These are phyloP conservation scores for Diplodia seriata DNA, from an alignment of 2,329 filamentous ascomycete genomes.

Conservation along the genomic window DNA sequence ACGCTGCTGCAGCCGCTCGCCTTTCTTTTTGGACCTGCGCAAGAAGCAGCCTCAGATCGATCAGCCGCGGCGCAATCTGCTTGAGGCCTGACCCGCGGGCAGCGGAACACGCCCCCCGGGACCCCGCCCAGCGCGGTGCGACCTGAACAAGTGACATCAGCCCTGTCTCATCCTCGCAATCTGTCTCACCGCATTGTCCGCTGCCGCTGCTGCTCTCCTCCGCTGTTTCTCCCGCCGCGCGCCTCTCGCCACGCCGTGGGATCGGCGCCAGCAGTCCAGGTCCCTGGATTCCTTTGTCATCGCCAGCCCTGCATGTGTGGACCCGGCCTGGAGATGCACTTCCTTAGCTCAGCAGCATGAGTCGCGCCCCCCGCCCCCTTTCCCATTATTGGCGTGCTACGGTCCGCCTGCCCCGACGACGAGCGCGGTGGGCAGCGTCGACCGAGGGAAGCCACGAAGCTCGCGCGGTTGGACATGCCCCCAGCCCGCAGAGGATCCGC, in stretches of 20 bases:
- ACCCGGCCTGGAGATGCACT: conserved; percentile 4
- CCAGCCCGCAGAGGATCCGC: neutral
- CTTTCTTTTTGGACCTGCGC: conserved; percentile 15
- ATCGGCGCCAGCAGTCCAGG: conserved; percentile 1
- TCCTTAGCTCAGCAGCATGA: conserved; percentile 23
- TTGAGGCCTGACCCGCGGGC: conserved; percentile 4
- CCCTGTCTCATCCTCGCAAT: conserved; percentile 27
- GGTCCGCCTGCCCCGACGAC: neutral
- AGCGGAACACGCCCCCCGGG: conserved; percentile 6
- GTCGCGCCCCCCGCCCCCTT: neutral
- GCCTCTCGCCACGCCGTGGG: neutral
- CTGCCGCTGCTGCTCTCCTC: conserved; percentile 8
- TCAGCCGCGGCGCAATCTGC: conserved; percentile 15
- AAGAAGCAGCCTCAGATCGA: conserved; percentile 21
- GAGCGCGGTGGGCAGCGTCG: neutral
- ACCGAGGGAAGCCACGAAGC: neutral
- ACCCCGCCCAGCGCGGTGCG: conserved; percentile 16
- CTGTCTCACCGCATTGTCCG: conserved; percentile 19
- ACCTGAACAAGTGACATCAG: conserved; percentile 20
- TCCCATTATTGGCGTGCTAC: neutral
- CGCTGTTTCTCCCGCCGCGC: too few relatives aligned
- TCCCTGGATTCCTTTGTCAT: conserved; percentile 25
- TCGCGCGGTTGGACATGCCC: neutral
- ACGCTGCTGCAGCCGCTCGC: neutral
- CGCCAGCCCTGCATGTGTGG: conserved; percentile 9